Conservation (phyloP, 2,329 filamentous ascomycete species). For the Pseudogymnoascus sp. region DNA sequence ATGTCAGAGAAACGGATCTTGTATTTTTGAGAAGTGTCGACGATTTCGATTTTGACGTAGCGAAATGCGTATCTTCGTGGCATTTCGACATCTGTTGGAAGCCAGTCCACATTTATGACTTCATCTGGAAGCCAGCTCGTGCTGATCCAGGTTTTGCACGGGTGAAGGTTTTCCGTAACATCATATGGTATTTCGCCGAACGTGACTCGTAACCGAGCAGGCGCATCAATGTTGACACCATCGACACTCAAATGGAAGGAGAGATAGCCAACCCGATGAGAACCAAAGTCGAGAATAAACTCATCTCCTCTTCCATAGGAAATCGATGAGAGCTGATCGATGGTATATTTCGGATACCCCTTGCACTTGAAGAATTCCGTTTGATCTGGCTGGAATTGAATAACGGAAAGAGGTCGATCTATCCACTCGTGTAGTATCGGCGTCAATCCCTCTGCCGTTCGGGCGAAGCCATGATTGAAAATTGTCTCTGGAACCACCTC, state of each 20-base stretch:
- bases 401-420: constrained; percentile 15
- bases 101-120: constrained; percentile 29
- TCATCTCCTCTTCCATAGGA: constrained; percentile 24
- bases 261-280: constrained; percentile 29
- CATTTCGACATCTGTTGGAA: constrained; percentile 26
- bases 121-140: constrained; percentile 33
- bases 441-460: constrained; percentile 13
- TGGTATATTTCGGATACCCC: constrained; percentile 9
- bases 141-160: constrained; percentile 32
- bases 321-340: constrained; percentile 15
- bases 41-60: constrained; percentile 28
- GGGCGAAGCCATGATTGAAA: constrained; percentile 14
- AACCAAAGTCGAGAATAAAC: constrained; percentile 29
- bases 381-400: constrained; percentile 20
- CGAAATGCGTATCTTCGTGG: constrained; percentile 29
- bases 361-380: constrained; percentile 19
- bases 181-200: constrained; percentile 32
- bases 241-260: constrained; percentile 25
- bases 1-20: constrained; percentile 27
- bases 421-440: constrained; percentile 15
- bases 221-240: constrained; percentile 30
- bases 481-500: constrained; percentile 13
- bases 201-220: constrained; percentile 28
- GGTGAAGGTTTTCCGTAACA: constrained; percentile 29
- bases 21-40: constrained; percentile 30